These are phyloP conservation scores for Tuber borchii DNA, from an alignment of 495 filamentous ascomycete genomes.

Conservation along the genomic window DNA sequence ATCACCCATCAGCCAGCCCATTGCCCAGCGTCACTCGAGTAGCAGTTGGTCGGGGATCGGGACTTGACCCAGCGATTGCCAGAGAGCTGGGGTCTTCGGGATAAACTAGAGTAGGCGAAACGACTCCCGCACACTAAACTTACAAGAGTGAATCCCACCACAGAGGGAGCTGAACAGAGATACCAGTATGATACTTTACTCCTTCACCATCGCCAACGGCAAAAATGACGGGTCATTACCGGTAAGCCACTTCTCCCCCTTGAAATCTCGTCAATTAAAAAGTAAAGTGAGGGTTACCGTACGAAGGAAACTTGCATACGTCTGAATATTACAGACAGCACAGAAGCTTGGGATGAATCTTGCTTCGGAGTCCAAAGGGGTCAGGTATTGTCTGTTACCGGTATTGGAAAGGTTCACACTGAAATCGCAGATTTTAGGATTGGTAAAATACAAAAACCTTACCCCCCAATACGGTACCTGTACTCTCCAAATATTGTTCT, in stretches of 20 bases:
- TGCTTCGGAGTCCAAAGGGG: background rate
- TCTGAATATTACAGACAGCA: background rate
- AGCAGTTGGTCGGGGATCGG: constrained; percentile 21
- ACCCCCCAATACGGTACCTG: background rate
- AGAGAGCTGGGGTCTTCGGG: constrained; percentile 8
- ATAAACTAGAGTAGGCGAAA: background rate
- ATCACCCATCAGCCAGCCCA: constrained; percentile 10
- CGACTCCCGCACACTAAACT: background rate
- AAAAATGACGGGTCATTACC: constrained; percentile 36
- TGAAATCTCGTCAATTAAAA: constrained; percentile 29
- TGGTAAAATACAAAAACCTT: background rate
- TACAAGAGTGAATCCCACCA: background rate
- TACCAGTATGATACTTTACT: background rate
- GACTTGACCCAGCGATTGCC: constrained; percentile 21
- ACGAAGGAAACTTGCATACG: constrained; percentile 3
- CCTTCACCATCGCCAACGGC: background rate
- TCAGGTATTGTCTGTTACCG: background rate
- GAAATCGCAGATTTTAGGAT: background rate
- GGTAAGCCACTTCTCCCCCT: constrained; percentile 33
- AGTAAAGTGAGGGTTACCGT: constrained; percentile 18
- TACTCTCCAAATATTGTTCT: background rate
- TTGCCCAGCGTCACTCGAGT: constrained; percentile 13
- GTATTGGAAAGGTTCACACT: background rate
- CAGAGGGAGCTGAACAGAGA: background rate
- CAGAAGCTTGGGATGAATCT: background rate